phyloP scores from a whole-genome alignment of 2,329 filamentous ascomycete genomes.

The Ophiocordyceps camponoti-floridani region DNA sequence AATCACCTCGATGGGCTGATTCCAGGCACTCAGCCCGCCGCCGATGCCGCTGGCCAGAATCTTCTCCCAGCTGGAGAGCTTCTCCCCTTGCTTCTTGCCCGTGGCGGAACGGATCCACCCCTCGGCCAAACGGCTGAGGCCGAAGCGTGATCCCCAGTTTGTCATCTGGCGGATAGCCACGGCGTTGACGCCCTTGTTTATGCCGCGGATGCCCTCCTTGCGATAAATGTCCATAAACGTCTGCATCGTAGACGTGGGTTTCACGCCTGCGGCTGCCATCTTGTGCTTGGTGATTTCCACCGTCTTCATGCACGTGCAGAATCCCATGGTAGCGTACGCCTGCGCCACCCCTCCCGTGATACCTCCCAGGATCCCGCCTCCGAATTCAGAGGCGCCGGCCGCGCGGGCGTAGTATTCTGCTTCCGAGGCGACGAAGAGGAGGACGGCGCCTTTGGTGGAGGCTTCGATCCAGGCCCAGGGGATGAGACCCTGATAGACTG shows the following conservation, averaged over 20 bases:
- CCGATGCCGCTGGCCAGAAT: constrained; percentile 71
- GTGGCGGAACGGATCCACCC: constrained; percentile 64
- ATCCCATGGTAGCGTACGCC: constrained; percentile 98
- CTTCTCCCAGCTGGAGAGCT: constrained; percentile 70
- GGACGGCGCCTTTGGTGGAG: constrained; percentile 95
- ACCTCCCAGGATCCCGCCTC: constrained; percentile 75
- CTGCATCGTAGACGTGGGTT: constrained; percentile 76
- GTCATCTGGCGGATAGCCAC: constrained; percentile 98
- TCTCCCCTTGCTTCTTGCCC: constrained; percentile 63
- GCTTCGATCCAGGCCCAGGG: constrained; percentile 99
- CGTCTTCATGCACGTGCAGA: constrained; percentile 99
- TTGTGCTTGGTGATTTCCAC: constrained; percentile 99
- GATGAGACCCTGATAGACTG: constrained; percentile 98
- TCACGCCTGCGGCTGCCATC: constrained; percentile 63
- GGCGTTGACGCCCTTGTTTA: constrained; percentile 97
- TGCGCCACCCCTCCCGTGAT: constrained; percentile 91
- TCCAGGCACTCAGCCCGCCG: constrained; percentile 93
- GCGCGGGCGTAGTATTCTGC: constrained; percentile 85
- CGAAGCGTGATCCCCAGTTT: constrained; percentile 97
- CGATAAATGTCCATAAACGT: constrained; percentile 98
- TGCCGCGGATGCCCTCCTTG: constrained; percentile 80
- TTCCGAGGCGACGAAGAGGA: constrained; percentile 97
- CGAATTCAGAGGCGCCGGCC: constrained; percentile 72
- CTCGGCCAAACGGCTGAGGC: constrained; percentile 81
- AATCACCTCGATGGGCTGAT: constrained; percentile 99